These are phyloP conservation scores for Leavenworthia alabamica DNA, from an alignment of 345 rosid species.

Conservation along the genomic window DNA sequence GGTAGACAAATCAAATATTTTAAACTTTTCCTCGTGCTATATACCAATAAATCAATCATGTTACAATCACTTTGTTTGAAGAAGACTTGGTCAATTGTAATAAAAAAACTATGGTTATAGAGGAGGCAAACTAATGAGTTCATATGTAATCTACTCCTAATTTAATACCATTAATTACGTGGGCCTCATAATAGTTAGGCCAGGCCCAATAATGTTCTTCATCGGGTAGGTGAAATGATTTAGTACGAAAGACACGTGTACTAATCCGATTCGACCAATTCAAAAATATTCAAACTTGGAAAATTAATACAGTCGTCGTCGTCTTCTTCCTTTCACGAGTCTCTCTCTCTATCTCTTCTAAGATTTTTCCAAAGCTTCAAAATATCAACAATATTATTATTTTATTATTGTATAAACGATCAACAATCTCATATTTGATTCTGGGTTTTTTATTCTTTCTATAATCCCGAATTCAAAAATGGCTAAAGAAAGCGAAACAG, in stretches of 20 bases:
- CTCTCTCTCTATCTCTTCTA: not conserved
- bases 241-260: not conserved
- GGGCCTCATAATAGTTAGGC: conserved; percentile 7
- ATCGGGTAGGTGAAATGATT: not conserved
- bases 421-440: conserved; percentile 3
- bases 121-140: not conserved
- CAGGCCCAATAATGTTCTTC: not conserved
- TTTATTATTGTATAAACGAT: not conserved
- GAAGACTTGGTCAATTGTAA: not conserved
- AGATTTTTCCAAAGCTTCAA: not conserved
- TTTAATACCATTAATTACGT: not conserved
- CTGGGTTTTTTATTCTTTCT: not conserved
- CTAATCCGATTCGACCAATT: not conserved
- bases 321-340: not conserved
- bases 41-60: too few relatives aligned
- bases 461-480: not conserved
- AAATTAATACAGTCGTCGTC: too few relatives aligned
- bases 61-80: not conserved
- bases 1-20: too few relatives aligned
- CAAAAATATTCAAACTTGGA: conserved; percentile 18
- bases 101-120: not conserved
- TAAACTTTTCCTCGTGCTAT: too few relatives aligned
- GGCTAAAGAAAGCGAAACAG: conserved; percentile 17
- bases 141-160: too few relatives aligned
- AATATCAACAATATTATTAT: not conserved